phyloP scores from a whole-genome alignment of 2,329 filamentous ascomycete genomes.

The Fusarium caatingaense region DNA sequence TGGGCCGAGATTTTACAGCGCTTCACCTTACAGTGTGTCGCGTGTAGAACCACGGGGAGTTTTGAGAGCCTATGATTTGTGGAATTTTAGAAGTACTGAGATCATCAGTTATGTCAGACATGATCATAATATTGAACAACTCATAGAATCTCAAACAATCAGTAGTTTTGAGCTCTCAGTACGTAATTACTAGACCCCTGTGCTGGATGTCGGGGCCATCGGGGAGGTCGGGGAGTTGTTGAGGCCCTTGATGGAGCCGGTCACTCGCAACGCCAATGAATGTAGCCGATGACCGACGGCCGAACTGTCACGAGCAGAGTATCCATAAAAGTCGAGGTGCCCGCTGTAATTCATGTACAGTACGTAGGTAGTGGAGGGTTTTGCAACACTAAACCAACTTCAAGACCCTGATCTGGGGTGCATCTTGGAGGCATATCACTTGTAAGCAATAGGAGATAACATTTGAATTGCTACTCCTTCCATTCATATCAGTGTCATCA shows the following conservation, averaged over 20 bases:
- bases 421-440: not conserved
- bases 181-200: constrained; percentile 25
- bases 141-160: not conserved
- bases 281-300: constrained; percentile 38
- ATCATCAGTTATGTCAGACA: not conserved
- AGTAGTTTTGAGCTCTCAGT: not conserved
- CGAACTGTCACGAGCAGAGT: constrained; percentile 8
- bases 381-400: constrained; percentile 26
- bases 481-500: not conserved
- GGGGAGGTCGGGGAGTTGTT: constrained; percentile 41
- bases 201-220: constrained; percentile 36
- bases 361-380: constrained; percentile 9
- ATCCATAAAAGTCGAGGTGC: not conserved
- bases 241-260: constrained; percentile 23
- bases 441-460: not conserved
- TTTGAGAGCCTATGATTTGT: not conserved
- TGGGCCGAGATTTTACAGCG: constrained; percentile 9
- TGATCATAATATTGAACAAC: not conserved
- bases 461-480: not conserved
- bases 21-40: not conserved
- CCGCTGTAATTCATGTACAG: not conserved
- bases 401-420: constrained; percentile 12
- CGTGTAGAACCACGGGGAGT: constrained; percentile 16
- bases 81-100: not conserved
- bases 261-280: constrained; percentile 27